These are phyloP conservation scores for Cerioporus squamosus DNA, from an alignment of 1,284 basidiomycete genomes.

Conservation along the genomic window DNA sequence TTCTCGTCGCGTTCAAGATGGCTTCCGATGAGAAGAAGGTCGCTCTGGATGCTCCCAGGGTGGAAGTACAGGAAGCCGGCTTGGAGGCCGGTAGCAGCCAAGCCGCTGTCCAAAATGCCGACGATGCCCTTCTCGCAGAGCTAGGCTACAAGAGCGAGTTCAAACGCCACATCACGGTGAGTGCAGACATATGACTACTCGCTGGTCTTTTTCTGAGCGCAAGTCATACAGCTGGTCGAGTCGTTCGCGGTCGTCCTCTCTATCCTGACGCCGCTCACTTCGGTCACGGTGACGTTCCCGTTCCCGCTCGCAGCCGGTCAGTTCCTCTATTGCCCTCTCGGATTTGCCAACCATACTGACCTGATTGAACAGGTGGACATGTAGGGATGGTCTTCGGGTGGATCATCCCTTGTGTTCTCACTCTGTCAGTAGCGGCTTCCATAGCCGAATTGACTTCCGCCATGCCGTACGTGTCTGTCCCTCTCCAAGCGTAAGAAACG, in stretches of 20 bases:
- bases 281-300: neutral
- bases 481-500: neutral
- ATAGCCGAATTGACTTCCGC: constrained; percentile 75
- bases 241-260: constrained; percentile 7
- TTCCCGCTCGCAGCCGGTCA: neutral
- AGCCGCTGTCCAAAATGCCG: constrained; percentile 29
- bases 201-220: no score
- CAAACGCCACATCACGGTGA: constrained; percentile 72
- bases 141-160: constrained; percentile 78
- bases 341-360: neutral
- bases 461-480: constrained; percentile 63
- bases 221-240: constrained; percentile 4
- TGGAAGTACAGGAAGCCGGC: no score
- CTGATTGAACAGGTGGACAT: constrained; percentile 56
- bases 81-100: no score
- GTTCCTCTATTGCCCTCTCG: neutral
- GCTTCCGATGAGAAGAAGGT: no score
- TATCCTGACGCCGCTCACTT: constrained; percentile 12
- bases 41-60: no score
- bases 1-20: no score
- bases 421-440: constrained; percentile 65
- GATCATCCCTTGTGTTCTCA: constrained; percentile 74
- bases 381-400: constrained; percentile 81
- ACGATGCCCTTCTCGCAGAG: constrained; percentile 59
- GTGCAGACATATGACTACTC: no score